Percentiles rank a stretch among this genome's conserved stretches.
These are phyloP conservation scores for Wallemia ichthyophaga DNA, from an alignment of 1,284 basidiomycete genomes.

Conservation along the genomic window DNA sequence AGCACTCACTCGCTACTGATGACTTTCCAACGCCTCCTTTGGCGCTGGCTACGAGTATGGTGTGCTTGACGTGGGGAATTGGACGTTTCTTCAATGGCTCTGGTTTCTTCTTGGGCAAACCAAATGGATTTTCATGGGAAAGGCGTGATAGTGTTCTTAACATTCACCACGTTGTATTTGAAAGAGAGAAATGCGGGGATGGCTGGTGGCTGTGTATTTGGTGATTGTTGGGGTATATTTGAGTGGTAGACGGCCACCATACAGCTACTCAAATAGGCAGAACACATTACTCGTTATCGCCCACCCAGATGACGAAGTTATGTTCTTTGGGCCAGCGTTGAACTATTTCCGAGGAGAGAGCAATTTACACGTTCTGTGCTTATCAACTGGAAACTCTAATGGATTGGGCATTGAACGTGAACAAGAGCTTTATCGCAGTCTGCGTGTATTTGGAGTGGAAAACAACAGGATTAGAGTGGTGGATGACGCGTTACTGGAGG, in stretches of 20 bases:
- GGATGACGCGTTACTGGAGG: constrained; percentile 19
- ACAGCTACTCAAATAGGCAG: too few species aligned
- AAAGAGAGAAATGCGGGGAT: not conserved
- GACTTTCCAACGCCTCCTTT: constrained; percentile 96
- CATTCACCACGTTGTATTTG: not conserved
- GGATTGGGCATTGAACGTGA: constrained; percentile 36
- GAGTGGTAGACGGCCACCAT: too few species aligned
- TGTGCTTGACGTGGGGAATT: constrained; percentile 23
- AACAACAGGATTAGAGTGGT: constrained; percentile 14
- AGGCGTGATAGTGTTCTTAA: not conserved
- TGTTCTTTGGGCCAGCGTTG: constrained; percentile 68
- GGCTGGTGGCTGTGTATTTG: not conserved
- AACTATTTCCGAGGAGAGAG: constrained; percentile 21
- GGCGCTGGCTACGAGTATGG: constrained; percentile 68
- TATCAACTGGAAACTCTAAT: constrained; percentile 31
- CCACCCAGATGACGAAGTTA: constrained; percentile 69
- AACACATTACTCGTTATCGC: constrained; percentile 35
- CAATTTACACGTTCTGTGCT: constrained; percentile 17
- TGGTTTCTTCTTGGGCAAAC: not conserved
- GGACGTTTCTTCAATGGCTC: constrained; percentile 18
- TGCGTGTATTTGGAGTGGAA: constrained; percentile 37
- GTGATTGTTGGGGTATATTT: not conserved
- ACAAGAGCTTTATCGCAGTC: constrained; percentile 34
- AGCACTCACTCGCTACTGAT: constrained; percentile 45
- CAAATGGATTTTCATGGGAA: not conserved